Base-by-base conservation (phyloP, 176 grass and related monocot genomes). In the Saccharum spontaneum region DNA sequence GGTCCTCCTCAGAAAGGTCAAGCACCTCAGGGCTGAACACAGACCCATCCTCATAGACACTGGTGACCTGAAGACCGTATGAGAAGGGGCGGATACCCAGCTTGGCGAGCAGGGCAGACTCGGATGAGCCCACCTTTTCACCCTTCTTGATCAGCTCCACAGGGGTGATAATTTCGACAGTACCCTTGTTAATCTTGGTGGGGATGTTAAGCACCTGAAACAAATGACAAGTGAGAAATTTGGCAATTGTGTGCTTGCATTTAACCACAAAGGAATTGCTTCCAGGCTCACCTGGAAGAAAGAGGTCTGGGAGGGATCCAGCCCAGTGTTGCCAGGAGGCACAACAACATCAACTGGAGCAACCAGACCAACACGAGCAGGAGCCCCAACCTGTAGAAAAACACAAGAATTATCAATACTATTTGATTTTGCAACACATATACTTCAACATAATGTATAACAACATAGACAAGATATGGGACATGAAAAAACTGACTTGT, bases 151-250 rank as follows among this genome's bases (percentile, higher is more conserved):
- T 93, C 4, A 97, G 94, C 84, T 97, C 94, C 40, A 97, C 94
- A 6, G 94, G 89, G 52, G 91, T 97, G 72, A 93, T 93, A 64
- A 97, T 97, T 83, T 97, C 94, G 0, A 97, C 94, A 10, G 94
- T 97, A 79, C 94, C 94, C 86, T 97, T 97, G 94, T 97, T 97
- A 85, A 97, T 97, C 68, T 97, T 97, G 44, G 94, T 97, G 57
- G 94, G 91, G 18, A 97, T 97, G 71, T 97, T 97, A 22, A 97
- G 88, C 52, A 97, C 94, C 94, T 95, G 79, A 83, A 85, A 71
- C 30, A 77, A 50, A 86, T 0, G 23, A 2, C 10, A 80, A 16
- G 31, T 36, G 0, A 87, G 49, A 82, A 54, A 4, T 31, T 8
- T 1, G 39, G 39, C 63, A 63, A 3, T 10, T 4, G 4, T 6